Base-by-base conservation (phyloP, 73 alveolate genomes). In the Symbiodinium pilosum region DNA sequence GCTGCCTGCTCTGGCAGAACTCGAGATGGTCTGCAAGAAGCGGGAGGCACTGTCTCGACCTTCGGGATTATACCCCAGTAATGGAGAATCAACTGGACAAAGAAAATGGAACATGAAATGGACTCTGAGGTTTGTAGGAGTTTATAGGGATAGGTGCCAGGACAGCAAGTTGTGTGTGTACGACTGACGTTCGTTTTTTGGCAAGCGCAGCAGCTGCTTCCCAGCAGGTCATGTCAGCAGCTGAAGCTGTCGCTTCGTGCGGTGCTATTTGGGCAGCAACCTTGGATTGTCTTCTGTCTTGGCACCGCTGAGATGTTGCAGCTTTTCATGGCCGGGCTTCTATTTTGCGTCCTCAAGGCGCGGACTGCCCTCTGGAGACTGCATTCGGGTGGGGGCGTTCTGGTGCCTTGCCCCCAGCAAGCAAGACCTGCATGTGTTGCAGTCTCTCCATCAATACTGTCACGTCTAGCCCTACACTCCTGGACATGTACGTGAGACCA, bases 301-400 rank as follows among this genome's bases (percentile, higher is more conserved):
- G 16, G 39, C 28, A 36, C 36, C 38, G n/a, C n/a, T n/a, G n/a
- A 24, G 77, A 56, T 3, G 32, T 56, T 6, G 34, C 36, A 18
- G 81, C 81, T 64, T 32, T 9, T 38, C 24, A 47, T 47, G 59
- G 6, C 59, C 59, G 21, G 6, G 59, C 59, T 14, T 64, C 39
- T 18, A 30, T n/a, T 54, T 24, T 14, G 81, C 81, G 24, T 30
- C 42, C 40, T 43, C 40, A 11, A 91, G 97, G 97, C 97, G 9
- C 81, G 77, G 97, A 30, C 83, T 20, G 97, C 88, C 16, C 97
- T 91, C 24, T 91, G 97, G 97, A 85, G 97, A 30, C 40, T 91
- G 51, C 97, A 91, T 32, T 91, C 97, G 26, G 97, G 97, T 42
- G 97, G 97, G 16, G 97, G 97, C 26, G 97, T 91, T 34, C 40